These are phyloP conservation scores for Linum lewisii DNA, from an alignment of 345 rosid genomes.

Conservation along the genomic window DNA sequence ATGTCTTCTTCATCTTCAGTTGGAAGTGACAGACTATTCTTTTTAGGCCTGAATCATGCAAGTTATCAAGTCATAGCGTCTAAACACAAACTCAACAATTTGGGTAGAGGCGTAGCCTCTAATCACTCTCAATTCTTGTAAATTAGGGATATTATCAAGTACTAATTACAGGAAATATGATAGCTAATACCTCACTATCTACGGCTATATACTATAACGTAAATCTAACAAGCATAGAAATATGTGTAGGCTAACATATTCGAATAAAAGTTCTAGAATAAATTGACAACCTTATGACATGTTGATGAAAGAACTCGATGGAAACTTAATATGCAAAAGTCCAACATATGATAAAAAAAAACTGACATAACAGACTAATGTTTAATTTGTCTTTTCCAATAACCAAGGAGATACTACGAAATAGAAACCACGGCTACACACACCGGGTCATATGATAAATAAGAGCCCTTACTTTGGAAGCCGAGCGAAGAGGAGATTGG, in stretches of 20 bases:
- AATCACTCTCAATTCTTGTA: too few species aligned
- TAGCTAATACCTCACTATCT: neutral
- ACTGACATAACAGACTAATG: neutral
- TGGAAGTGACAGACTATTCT: slow-evolving; percentile 76
- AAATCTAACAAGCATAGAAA: too few species aligned
- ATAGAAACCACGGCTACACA: slow-evolving; percentile 2
- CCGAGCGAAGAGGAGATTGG: slow-evolving; percentile 94
- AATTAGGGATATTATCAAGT: too few species aligned
- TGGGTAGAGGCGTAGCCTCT: too few species aligned
- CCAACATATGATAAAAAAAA: neutral
- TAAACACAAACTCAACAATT: neutral
- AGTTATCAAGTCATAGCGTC: slow-evolving; percentile 4
- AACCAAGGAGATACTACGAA: neutral
- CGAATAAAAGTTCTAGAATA: too few species aligned
- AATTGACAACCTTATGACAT: too few species aligned
- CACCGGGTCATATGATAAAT: neutral
- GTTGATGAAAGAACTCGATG: too few species aligned
- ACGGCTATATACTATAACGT: neutral
- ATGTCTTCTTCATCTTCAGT: slow-evolving; percentile 93
- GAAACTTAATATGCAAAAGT: neutral
- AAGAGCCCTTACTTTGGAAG: slow-evolving; percentile 77
- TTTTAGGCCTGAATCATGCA: slow-evolving; percentile 66
- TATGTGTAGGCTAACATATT: too few species aligned
- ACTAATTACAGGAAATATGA: too few species aligned
- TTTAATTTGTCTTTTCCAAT: neutral